Evolutionary conservation across 176 grass and related monocot genomes (phyloP), one percentile per base, ranked within the genome.

Genomic region (Cenchrus americanus): DNA sequence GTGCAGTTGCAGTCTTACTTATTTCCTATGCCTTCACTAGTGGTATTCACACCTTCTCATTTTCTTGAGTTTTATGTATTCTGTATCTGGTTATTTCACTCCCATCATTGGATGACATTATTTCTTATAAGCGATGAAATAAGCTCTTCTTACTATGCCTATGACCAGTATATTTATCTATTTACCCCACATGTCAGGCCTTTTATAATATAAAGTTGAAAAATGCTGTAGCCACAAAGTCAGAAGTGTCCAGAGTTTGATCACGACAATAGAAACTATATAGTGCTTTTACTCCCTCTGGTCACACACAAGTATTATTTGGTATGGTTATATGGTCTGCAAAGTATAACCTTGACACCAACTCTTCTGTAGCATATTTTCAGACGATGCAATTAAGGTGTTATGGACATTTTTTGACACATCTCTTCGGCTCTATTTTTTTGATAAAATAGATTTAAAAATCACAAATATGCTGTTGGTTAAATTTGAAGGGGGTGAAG

Each of bases 71-170:
- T 46, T 46, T 17, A 22, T 50, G 34, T 37, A 44, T 9, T 44
- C 43, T 44, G 55, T 46, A 61, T 61, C 41, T 76, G 52, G 41
- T 69, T 78, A 23, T 50, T 72, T 72, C 81, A 52, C 40, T 69
- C 63, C 62, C 18, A 15, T 60, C 7, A 23, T 60, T 58, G 17
- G 63, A 47, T 77, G 73, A 23, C 51, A 69, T 44, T 66, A 19
- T 50, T 51, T 53, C 7, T 52, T 40, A n/a, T 64, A 19, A 42
- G 9, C 6, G 5, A 62, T 11, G 30, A 62, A 60, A 68, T 40
- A 66, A 13, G 11, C 7, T 69, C 34, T 21, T 53, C 27, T 72
- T 50, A 60, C 15, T 43, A 27, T 77, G 57, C 75, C 2, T 17
- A 24, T 71, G 46, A 50, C 69, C 22, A 30, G 5, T 55, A 76